Conservation (phyloP, 345 rosid species). For the Gossypium bickii region DNA sequence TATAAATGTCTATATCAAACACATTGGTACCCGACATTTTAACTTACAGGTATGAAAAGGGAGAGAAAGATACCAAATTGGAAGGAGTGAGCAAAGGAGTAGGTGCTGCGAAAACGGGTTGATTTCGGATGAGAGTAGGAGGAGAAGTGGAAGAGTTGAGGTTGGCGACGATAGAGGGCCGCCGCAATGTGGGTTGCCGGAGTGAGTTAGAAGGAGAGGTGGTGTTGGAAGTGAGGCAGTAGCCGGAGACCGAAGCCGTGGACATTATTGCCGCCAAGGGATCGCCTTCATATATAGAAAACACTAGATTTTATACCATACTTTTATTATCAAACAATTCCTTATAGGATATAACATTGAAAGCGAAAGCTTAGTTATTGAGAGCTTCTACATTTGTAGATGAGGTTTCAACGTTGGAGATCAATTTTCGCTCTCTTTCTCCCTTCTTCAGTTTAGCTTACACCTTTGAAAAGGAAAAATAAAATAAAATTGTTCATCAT, state of each 20-base stretch:
- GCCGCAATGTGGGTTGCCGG: slow-evolving; percentile 33
- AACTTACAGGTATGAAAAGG: background rate
- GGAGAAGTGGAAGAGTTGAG: slow-evolving; percentile 33
- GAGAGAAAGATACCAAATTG: slow-evolving; percentile 26
- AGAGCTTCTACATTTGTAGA: slow-evolving; percentile 45
- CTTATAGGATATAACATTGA: slow-evolving; percentile 34
- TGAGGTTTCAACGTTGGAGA: slow-evolving; percentile 46
- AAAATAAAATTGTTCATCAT: slow-evolving; percentile 11
- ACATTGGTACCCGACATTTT: too few species aligned
- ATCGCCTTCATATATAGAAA: background rate
- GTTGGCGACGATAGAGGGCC: slow-evolving; percentile 36
- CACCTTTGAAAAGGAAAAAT: background rate
- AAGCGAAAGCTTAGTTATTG: slow-evolving; percentile 57
- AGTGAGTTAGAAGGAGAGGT: slow-evolving; percentile 28
- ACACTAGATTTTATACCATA: slow-evolving; percentile 33
- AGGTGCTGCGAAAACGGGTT: slow-evolving; percentile 76
- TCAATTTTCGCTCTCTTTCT: slow-evolving; percentile 13
- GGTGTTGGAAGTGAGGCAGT: slow-evolving; percentile 43
- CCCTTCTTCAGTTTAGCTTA: slow-evolving; percentile 5
- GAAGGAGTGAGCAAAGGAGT: slow-evolving; percentile 56
- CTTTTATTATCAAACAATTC: background rate
- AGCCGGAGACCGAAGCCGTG: slow-evolving; percentile 62
- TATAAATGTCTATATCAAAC: background rate
- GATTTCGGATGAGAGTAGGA: slow-evolving; percentile 67
- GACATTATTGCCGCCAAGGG: slow-evolving; percentile 58